These are phyloP conservation scores for Fusarium sp. DNA, from an alignment of 2,329 filamentous ascomycete genomes.

Conservation along the genomic window DNA sequence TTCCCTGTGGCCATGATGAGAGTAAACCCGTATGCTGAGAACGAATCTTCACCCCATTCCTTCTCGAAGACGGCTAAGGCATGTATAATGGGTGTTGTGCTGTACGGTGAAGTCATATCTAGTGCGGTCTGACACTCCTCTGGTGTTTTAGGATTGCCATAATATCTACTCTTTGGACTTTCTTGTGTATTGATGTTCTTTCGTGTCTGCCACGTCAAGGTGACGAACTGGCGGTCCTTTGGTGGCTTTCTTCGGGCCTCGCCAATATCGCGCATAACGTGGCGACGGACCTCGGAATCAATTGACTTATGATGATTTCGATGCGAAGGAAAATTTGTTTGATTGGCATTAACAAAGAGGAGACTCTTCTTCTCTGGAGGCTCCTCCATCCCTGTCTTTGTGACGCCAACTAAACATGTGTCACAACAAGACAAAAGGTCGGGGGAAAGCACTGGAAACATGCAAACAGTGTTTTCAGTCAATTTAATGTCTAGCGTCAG, in stretches of 20 bases:
- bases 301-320: neutral
- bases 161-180: neutral
- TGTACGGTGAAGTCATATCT: neutral
- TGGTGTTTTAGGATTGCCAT: neutral
- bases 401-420: neutral
- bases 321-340: neutral
- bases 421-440: neutral
- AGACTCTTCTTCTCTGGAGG: neutral
- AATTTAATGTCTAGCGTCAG: neutral
- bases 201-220: neutral
- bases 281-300: neutral
- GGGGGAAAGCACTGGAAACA: neutral
- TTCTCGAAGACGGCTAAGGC: conserved; percentile 5
- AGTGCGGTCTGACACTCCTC: neutral
- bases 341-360: neutral
- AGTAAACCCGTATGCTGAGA: conserved; percentile 15
- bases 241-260: neutral
- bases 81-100: neutral
- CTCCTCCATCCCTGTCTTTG: neutral
- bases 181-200: neutral
- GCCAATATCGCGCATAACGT: conserved; percentile 12
- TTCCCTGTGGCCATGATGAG: conserved; percentile 2
- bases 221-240: neutral
- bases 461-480: rapidly evolving
- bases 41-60: conserved; percentile 15